Percentiles rank a stretch among this genome's conserved stretches.
Conservation (phyloP, 2,329 filamentous ascomycete species). For the Rutstroemia sp. region DNA sequence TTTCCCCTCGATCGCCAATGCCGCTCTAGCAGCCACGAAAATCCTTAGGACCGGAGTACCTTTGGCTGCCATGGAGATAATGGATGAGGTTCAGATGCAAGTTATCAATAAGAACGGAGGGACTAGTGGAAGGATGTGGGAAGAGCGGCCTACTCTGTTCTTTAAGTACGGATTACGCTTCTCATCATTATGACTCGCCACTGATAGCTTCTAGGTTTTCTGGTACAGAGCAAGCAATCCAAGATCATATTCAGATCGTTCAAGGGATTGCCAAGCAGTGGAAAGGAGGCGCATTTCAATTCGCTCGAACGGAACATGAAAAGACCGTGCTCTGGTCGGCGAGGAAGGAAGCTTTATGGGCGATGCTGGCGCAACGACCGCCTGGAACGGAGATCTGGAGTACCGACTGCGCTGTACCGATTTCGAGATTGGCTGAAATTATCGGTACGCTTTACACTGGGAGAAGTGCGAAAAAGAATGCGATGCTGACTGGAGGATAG, state of each 20-base stretch:
- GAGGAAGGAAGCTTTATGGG: constrained; percentile 74
- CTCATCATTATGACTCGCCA: background rate
- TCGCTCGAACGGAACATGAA: constrained; percentile 62
- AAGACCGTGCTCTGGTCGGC: constrained; percentile 72
- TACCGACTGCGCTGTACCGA: constrained; percentile 76
- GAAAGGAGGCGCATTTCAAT: constrained; percentile 61
- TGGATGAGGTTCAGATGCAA: constrained; percentile 80
- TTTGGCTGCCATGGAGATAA: constrained; percentile 51
- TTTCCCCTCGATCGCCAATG: constrained; percentile 68
- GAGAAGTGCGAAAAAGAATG: background rate
- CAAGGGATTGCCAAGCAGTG: constrained; percentile 57
- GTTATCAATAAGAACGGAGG: constrained; percentile 67
- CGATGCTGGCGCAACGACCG: constrained; percentile 62
- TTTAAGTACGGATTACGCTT: constrained; percentile 46
- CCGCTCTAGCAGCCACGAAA: constrained; percentile 62
- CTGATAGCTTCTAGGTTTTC: constrained; percentile 43
- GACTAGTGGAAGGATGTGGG: constrained; percentile 60
- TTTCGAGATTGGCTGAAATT: constrained; percentile 65
- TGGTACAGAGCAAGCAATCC: constrained; percentile 65
- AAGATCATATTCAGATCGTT: constrained; percentile 65
- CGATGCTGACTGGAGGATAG: background rate
- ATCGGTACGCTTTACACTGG: constrained; percentile 35
- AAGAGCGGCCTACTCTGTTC: constrained; percentile 68
- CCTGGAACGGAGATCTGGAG: constrained; percentile 62
- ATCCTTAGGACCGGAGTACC: constrained; percentile 53